A percentile compares a stretch with the other conserved stretches of the same genome.
Conservation (phyloP, 768 basidiomycete species). For the Russula virescens region DNA sequence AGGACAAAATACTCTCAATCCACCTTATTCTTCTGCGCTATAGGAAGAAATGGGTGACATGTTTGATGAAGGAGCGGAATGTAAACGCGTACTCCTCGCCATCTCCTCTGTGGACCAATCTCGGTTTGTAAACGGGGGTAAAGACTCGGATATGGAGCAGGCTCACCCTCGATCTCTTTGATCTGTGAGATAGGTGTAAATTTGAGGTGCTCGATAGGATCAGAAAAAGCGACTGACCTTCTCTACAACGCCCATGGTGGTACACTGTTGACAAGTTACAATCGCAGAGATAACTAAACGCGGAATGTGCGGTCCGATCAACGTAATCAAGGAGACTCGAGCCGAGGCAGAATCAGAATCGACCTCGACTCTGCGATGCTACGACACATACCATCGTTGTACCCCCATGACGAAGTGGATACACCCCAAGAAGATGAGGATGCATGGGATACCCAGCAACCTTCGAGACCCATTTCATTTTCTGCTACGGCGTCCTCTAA, state of each 20-base stretch:
- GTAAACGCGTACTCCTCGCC: slow-evolving; percentile 72
- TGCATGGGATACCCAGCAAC: slow-evolving; percentile 35
- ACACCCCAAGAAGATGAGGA: slow-evolving; percentile 46
- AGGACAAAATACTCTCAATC: slow-evolving; percentile 11
- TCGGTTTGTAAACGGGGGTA: background rate
- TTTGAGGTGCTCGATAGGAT: background rate
- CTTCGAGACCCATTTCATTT: slow-evolving; percentile 26
- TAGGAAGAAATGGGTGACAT: background rate
- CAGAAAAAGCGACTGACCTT: slow-evolving; percentile 45
- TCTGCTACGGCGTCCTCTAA: slow-evolving; percentile 19
- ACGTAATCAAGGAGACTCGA: background rate
- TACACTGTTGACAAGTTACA: background rate
- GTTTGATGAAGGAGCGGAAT: background rate
- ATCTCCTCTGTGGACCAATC: slow-evolving; percentile 70
- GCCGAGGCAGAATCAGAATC: background rate
- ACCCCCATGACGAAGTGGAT: slow-evolving; percentile 56
- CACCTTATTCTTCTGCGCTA: slow-evolving; percentile 96
- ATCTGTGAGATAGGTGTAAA: slow-evolving; percentile 47
- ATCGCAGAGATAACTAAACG: too few species aligned
- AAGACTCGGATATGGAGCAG: background rate
- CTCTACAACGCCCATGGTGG: slow-evolving; percentile 87
- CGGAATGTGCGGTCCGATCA: too few species aligned
- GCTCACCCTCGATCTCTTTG: slow-evolving; percentile 90
- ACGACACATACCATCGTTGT: slow-evolving; percentile 63
- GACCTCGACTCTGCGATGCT: background rate